Conservation (phyloP, 2,329 filamentous ascomycete species). For the Botrytis fragariae region DNA sequence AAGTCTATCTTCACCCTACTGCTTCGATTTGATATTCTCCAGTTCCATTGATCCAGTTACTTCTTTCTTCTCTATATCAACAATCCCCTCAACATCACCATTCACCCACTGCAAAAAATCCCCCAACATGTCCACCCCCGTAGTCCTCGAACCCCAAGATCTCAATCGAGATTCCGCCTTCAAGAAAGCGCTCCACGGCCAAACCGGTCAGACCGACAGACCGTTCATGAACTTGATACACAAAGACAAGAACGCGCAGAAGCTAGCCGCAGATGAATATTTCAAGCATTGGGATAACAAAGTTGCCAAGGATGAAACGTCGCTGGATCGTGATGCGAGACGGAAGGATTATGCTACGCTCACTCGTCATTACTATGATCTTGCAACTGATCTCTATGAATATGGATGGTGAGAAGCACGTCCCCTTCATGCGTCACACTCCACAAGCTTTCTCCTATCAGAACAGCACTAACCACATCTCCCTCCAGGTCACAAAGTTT, state of each 20-base stretch:
- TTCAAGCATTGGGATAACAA: neutral
- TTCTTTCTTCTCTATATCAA: neutral
- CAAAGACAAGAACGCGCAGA: neutral
- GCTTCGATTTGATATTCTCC: neutral
- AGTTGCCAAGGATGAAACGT: neutral
- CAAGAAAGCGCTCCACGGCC: neutral
- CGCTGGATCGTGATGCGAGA: neutral
- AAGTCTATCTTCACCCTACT: neutral
- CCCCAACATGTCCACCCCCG: neutral
- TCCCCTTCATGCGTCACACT: neutral
- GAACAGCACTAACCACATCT: neutral
- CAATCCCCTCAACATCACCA: neutral
- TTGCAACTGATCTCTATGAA: neutral
- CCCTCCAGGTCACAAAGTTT: neutral
- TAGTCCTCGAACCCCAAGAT: neutral
- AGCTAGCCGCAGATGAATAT: neutral
- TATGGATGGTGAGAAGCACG: neutral
- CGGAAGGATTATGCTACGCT: neutral
- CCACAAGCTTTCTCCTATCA: too few species aligned
- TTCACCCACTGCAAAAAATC: neutral
- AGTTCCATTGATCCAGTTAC: neutral
- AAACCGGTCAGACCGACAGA: neutral
- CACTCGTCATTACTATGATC: neutral
- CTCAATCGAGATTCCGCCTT: neutral
- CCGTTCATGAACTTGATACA: neutral